A percentile compares a stretch with the other conserved stretches of the same genome.
Evolutionary conservation across 75 land plant genomes (phyloP).

Genomic region (Sequoiadendron giganteum): DNA sequence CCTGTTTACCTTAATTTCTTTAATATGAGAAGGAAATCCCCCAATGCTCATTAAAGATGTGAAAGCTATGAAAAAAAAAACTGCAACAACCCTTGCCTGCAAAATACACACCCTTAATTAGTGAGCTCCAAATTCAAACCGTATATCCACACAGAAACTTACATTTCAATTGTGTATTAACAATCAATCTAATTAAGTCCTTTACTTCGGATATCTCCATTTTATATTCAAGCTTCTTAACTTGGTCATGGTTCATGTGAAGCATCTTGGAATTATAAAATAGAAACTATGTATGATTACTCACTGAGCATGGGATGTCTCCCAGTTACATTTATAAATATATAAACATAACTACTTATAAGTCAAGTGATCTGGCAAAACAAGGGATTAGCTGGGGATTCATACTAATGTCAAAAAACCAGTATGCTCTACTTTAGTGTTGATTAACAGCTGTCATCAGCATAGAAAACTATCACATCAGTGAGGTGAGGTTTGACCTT

Average conservation of each 20-base stretch:
- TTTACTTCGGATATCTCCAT: not conserved
- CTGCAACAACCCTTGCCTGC: conserved; percentile 77
- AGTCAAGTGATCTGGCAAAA: not conserved
- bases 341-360: not conserved
- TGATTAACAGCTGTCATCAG: not conserved
- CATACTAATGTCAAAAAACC: not conserved
- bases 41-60: conserved; percentile 59
- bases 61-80: conserved; percentile 69
- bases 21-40: conserved; percentile 70
- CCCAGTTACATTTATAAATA: not conserved
- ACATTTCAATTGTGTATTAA: not conserved
- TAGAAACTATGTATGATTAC: not conserved
- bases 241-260: not conserved
- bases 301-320: not conserved
- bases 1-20: conserved; percentile 67
- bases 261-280: not conserved
- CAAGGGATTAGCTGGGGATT: not conserved
- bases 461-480: not conserved
- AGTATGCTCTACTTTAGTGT: not conserved
- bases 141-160: not conserved
- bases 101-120: conserved; percentile 8
- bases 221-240: not conserved
- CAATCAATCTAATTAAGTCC: not conserved
- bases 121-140: not conserved
- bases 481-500: not conserved